Conservation (phyloP, 306 rosid genomes). For the Lathyrus tuberosus region DNA sequence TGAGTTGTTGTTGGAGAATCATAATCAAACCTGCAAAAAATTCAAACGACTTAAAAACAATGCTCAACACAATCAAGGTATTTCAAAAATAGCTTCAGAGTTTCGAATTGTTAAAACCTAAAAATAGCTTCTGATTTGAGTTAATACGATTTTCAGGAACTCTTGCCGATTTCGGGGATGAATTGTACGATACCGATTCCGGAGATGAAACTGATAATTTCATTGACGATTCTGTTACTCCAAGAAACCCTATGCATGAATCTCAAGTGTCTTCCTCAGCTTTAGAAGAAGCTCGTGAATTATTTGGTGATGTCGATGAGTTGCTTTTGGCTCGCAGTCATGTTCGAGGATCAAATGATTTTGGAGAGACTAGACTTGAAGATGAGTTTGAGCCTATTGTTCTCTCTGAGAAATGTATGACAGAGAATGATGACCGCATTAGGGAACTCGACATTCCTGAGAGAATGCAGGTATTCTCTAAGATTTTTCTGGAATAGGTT, state of each 20-base stretch:
- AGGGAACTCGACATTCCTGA: conserved; percentile 86
- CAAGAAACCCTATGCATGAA: conserved; percentile 39
- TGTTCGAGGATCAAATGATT: conserved; percentile 58
- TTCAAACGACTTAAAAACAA: too few relatives aligned
- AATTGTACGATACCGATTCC: too few relatives aligned
- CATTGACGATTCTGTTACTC: too few relatives aligned
- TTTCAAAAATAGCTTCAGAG: too few relatives aligned
- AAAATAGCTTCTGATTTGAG: too few relatives aligned
- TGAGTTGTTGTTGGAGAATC: too few relatives aligned
- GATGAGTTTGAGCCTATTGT: conserved; percentile 93
- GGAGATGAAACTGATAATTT: too few relatives aligned
- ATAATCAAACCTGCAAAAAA: too few relatives aligned
- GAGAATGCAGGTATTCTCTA: conserved; percentile 83
- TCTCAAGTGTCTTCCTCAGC: conserved; percentile 85
- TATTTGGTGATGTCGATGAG: conserved; percentile 91
- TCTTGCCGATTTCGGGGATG: too few relatives aligned
- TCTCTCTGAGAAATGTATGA: conserved; percentile 89
- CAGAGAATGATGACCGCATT: conserved; percentile 79
- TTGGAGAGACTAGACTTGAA: conserved; percentile 78
- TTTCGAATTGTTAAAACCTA: too few relatives aligned
- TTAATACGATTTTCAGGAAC: too few relatives aligned
- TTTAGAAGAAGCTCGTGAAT: conserved; percentile 89
- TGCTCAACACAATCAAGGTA: too few relatives aligned
- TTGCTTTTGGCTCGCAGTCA: conserved; percentile 60
- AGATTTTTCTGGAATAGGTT: conserved; percentile 11